Conservation (phyloP, 345 rosid species). For the Erysimum cheiranthoides region DNA sequence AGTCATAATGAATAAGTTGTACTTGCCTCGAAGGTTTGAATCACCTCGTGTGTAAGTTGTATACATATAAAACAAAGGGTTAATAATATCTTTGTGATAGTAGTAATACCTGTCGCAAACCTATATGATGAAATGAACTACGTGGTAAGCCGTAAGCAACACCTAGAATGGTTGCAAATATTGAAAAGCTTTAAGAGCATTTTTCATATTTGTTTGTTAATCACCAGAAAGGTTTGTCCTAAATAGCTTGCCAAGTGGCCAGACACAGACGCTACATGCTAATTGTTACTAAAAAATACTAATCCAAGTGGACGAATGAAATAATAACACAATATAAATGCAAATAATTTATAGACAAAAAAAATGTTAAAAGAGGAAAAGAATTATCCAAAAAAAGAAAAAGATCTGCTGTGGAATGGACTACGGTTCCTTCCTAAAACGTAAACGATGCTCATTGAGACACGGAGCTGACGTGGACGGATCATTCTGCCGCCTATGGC, state of each 20-base stretch:
- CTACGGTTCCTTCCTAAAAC: slow-evolving; percentile 18
- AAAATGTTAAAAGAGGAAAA: not conserved
- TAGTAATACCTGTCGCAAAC: not conserved
- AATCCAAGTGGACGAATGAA: slow-evolving; percentile 33
- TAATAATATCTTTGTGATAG: not conserved
- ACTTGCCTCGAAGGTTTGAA: not conserved
- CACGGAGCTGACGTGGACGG: slow-evolving; percentile 45
- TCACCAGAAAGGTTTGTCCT: slow-evolving; percentile 1
- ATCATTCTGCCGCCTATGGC: slow-evolving; percentile 24
- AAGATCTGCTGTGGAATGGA: slow-evolving; percentile 23
- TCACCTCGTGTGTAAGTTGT: not conserved
- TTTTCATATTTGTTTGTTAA: slow-evolving; percentile 10
- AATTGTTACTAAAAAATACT: not conserved
- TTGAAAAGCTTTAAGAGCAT: not conserved
- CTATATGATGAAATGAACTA: slow-evolving; percentile 19
- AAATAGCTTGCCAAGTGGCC: slow-evolving; percentile 35
- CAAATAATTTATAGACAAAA: not conserved
- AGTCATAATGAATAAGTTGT: slow-evolving; percentile 19
- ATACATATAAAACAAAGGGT: not conserved
- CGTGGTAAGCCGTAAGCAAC: slow-evolving; percentile 36
- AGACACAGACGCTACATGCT: not conserved
- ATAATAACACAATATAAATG: slow-evolving; percentile 1
- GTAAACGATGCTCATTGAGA: slow-evolving; percentile 33
- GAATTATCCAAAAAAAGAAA: not conserved
- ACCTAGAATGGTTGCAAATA: slow-evolving; percentile 9